These are phyloP conservation scores for Suillus spraguei DNA, from an alignment of 768 basidiomycete genomes.

Conservation along the genomic window DNA sequence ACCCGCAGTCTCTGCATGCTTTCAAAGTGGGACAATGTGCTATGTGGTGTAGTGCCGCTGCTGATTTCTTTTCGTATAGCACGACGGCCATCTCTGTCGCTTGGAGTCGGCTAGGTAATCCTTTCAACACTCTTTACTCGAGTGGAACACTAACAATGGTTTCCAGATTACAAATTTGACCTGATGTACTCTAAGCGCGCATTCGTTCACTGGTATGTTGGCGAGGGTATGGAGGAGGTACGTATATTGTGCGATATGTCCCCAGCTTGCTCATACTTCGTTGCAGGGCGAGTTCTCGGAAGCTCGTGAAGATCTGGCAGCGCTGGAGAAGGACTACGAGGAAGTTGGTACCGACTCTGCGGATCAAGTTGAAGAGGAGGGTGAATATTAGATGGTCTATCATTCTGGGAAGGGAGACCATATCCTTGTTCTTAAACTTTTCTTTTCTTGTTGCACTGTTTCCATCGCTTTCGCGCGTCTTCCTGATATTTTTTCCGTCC, in stretches of 20 bases:
- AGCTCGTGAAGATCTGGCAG: constrained; percentile 97
- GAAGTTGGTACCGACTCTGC: constrained; percentile 83
- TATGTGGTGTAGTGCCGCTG: neutral
- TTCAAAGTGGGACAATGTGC: constrained; percentile 61
- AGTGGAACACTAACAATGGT: constrained; percentile 12
- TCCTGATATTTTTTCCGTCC: constrained; percentile 9
- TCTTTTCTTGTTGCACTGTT: constrained; percentile 7
- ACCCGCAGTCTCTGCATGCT: constrained; percentile 97
- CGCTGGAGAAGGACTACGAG: constrained; percentile 94
- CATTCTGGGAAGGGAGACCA: constrained; percentile 1
- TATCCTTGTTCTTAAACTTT: constrained; percentile 3
- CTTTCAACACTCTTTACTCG: neutral
- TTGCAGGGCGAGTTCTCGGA: constrained; percentile 94
- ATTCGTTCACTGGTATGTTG: constrained; percentile 94
- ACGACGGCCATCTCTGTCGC: constrained; percentile 93
- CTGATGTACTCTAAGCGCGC: constrained; percentile 96
- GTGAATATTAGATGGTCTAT: constrained; percentile 46
- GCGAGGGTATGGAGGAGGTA: constrained; percentile 98
- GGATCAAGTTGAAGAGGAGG: constrained; percentile 70
- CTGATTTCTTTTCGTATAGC: constrained; percentile 39
- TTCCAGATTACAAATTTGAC: constrained; percentile 93
- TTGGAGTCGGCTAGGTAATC: constrained; percentile 82
- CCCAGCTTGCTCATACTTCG: constrained; percentile 14
- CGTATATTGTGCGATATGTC: constrained; percentile 14
- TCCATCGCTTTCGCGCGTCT: constrained; percentile 8